Percentiles rank a stretch among this genome's conserved stretches.
These are phyloP conservation scores for Peniophora sp. DNA, from an alignment of 1,284 basidiomycete genomes.

Conservation along the genomic window DNA sequence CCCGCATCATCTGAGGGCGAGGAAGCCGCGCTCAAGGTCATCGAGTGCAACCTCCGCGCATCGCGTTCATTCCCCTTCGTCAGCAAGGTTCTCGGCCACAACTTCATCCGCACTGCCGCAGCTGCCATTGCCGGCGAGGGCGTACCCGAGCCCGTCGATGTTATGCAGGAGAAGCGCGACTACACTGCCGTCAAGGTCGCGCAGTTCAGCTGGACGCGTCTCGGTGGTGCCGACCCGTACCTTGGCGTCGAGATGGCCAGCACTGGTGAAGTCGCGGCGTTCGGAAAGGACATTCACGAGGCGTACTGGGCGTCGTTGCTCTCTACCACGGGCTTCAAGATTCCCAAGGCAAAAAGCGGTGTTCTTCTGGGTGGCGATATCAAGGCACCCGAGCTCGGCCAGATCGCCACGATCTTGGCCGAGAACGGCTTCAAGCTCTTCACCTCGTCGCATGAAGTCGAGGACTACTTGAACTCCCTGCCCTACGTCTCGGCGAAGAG, in stretches of 20 bases:
- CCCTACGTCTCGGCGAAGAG: constrained; percentile 78
- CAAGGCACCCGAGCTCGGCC: constrained; percentile 72
- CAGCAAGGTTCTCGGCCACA: constrained; percentile 93
- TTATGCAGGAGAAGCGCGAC: constrained; percentile 87
- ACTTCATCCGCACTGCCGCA: constrained; percentile 95
- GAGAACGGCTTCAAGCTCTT: constrained; percentile 90
- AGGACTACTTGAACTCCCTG: constrained; percentile 77
- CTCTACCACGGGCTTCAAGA: constrained; percentile 87
- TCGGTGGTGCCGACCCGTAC: constrained; percentile 94
- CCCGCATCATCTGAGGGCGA: constrained; percentile 45
- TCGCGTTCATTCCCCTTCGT: constrained; percentile 99
- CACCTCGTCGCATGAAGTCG: constrained; percentile 78
- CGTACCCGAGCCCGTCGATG: constrained; percentile 89
- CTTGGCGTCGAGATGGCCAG: constrained; percentile 99
- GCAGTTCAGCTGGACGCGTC: constrained; percentile 97
- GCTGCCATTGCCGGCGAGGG: constrained; percentile 85
- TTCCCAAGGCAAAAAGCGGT: constrained; percentile 74
- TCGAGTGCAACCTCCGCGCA: constrained; percentile 97
- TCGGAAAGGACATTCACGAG: constrained; percentile 91
- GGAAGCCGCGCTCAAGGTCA: constrained; percentile 85
- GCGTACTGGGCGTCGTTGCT: constrained; percentile 93
- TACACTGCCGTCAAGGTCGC: constrained; percentile 98
- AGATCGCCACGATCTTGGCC: constrained; percentile 69
- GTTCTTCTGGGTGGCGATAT: constrained; percentile 87
- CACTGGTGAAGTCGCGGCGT: constrained; percentile 97